A percentile compares a stretch with the other conserved stretches of the same genome.
Conservation (phyloP, 148 eudicot genomes). For the Amaranthus cruentus region DNA sequence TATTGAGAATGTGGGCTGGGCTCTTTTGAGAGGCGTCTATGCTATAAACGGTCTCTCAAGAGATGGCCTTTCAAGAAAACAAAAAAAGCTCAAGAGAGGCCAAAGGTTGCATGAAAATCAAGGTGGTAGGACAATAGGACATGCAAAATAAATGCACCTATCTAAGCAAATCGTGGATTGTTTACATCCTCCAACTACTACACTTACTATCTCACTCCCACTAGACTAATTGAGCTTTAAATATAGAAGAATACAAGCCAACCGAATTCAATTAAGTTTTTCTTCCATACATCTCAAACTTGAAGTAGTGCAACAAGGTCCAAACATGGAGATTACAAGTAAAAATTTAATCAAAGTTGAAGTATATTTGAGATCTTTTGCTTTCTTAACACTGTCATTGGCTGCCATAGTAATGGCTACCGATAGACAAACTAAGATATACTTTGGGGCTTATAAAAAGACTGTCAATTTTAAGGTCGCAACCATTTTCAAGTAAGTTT, state of each 20-base stretch:
- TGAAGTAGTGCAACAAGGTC: not conserved
- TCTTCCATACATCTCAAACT: not conserved
- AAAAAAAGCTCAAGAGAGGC: not conserved
- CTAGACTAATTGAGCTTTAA: not conserved
- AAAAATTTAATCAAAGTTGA: conserved; percentile 23
- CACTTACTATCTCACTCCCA: not conserved
- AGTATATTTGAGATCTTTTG: conserved; percentile 34
- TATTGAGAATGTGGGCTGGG: too few relatives aligned
- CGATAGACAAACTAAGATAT: conserved; percentile 38
- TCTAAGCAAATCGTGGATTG: conserved; percentile 15
- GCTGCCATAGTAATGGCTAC: conserved; percentile 36
- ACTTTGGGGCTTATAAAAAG: conserved; percentile 22
- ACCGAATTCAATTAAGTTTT: not conserved
- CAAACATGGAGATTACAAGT: not conserved
- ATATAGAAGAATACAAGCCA: not conserved
- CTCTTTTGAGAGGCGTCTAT: too few relatives aligned
- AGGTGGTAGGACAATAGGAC: not conserved
- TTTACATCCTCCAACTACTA: conserved; percentile 9
- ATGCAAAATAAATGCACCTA: conserved; percentile 12
- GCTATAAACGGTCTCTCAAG: too few relatives aligned
- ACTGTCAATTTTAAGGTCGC: conserved; percentile 35
- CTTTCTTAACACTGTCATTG: conserved; percentile 23
- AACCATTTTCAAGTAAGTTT: conserved; percentile 33
- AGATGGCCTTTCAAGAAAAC: too few relatives aligned
- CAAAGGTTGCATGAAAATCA: not conserved